A percentile compares a stretch with the other conserved stretches of the same genome.
phyloP scores from a whole-genome alignment of 306 rosid genomes.

The Rubus idaeus region DNA sequence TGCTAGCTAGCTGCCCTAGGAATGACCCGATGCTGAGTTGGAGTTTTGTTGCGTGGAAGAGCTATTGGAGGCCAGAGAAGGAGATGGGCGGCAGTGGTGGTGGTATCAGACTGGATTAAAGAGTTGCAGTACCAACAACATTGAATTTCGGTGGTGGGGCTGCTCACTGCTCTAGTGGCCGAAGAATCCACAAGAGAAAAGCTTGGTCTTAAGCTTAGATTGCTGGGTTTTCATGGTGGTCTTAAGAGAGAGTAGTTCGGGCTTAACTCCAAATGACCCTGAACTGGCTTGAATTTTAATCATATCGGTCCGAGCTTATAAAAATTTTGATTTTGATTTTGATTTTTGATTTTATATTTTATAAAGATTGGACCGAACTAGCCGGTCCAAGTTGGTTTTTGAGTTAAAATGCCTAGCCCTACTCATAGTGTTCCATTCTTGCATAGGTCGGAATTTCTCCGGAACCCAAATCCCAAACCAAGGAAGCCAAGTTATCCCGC shows the following conservation, averaged over 20 bases:
- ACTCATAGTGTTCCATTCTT: too few relatives aligned
- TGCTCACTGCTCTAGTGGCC: conserved; percentile 76
- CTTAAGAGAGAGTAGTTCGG: background rate
- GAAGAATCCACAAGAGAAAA: conserved; percentile 88
- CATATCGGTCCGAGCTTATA: too few relatives aligned
- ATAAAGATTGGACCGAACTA: too few relatives aligned
- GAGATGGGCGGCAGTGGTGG: conserved; percentile 24
- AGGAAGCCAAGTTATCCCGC: too few relatives aligned
- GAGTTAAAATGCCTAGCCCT: too few relatives aligned
- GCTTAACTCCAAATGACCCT: too few relatives aligned
- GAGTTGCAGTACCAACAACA: background rate
- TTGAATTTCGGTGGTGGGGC: conserved; percentile 53
- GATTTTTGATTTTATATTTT: too few relatives aligned
- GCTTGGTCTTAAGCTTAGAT: conserved; percentile 86
- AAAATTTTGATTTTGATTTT: too few relatives aligned
- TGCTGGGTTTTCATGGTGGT: conserved; percentile 65
- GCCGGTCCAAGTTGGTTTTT: too few relatives aligned
- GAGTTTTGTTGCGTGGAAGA: conserved; percentile 71
- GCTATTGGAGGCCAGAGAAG: conserved; percentile 52
- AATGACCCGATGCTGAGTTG: conserved; percentile 56
- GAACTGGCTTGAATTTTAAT: too few relatives aligned
- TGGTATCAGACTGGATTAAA: conserved; percentile 7
- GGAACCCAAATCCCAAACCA: too few relatives aligned
- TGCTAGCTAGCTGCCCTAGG: conserved; percentile 42
- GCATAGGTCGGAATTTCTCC: too few relatives aligned